Conservation (phyloP, 129 eudicot genomes). For the Pulicaria dysenterica region DNA sequence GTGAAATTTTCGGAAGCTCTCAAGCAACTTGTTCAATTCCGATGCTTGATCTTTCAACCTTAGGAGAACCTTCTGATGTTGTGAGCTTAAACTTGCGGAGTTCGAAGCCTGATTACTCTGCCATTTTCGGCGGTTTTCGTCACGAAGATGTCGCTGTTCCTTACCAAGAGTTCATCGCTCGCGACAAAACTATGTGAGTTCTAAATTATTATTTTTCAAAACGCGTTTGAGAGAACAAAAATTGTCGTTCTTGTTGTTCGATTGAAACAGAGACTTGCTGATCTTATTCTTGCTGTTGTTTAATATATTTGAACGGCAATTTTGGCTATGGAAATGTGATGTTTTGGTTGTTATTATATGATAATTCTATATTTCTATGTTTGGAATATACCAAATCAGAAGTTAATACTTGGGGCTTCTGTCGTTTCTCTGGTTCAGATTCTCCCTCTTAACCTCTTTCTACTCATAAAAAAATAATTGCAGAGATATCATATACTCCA, state of each 20-base stretch:
- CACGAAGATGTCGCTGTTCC: constrained; percentile 45
- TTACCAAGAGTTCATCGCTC: constrained; percentile 45
- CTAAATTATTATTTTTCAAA: not conserved
- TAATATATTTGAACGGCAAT: constrained; percentile 29
- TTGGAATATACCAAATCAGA: constrained; percentile 16
- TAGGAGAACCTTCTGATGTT: constrained; percentile 31
- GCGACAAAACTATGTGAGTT: constrained; percentile 45
- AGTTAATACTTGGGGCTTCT: constrained; percentile 18
- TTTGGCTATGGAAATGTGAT: constrained; percentile 20
- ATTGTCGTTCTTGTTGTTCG: constrained; percentile 32
- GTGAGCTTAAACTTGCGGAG: constrained; percentile 31
- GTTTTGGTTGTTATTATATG: not conserved
- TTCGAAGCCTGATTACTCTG: constrained; percentile 62
- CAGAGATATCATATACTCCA: not conserved
- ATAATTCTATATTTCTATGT: constrained; percentile 16
- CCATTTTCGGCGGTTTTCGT: constrained; percentile 60
- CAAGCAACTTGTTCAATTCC: constrained; percentile 65
- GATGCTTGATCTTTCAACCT: constrained; percentile 60
- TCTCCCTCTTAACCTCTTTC: not conserved
- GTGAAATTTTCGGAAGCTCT: constrained; percentile 62
- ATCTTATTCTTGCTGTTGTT: constrained; percentile 21
- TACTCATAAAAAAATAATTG: not conserved
- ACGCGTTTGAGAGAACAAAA: not conserved
- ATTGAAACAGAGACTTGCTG: constrained; percentile 31
- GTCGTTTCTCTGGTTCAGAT: constrained; percentile 24